phyloP scores from a whole-genome alignment of 768 basidiomycete species.

The Naematelia encephala region DNA sequence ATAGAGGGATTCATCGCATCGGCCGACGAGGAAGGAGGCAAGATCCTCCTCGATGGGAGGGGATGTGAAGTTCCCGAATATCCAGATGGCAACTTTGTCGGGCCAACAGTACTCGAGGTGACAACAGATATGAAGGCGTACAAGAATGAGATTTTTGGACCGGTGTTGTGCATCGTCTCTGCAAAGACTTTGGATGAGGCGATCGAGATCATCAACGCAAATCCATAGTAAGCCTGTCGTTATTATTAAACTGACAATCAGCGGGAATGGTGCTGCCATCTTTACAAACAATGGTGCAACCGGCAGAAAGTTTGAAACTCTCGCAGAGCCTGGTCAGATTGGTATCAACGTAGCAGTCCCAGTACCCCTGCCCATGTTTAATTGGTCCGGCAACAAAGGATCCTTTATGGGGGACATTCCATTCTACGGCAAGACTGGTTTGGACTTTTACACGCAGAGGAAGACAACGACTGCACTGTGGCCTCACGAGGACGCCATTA shows the following conservation, averaged over 20 bases:
- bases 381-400: conserved; percentile 90
- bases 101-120: conserved; percentile 83
- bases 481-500: conserved; percentile 65
- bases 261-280: conserved; percentile 84
- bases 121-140: conserved; percentile 82
- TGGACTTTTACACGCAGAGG: conserved; percentile 95
- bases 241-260: conserved; percentile 18
- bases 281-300: conserved; percentile 96
- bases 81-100: conserved; percentile 87
- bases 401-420: conserved; percentile 73
- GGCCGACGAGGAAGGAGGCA: conserved; percentile 67
- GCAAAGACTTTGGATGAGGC: conserved; percentile 87
- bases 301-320: conserved; percentile 83
- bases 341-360: conserved; percentile 71
- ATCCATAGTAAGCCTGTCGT: conserved; percentile 61
- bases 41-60: conserved; percentile 82
- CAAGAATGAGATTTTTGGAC: conserved; percentile 91
- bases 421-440: conserved; percentile 86
- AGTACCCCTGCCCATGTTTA: conserved; percentile 83
- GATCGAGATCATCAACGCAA: conserved; percentile 80
- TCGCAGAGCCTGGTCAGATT: conserved; percentile 82
- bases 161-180: conserved; percentile 72
- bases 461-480: conserved; percentile 95
- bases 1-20: conserved; percentile 68
- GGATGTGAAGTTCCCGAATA: conserved; percentile 66